Evolutionary conservation across 2,329 filamentous ascomycete species (phyloP), one percentile per base, ranked within the genome.

Genomic region (Leptographium radiaticola): DNA sequence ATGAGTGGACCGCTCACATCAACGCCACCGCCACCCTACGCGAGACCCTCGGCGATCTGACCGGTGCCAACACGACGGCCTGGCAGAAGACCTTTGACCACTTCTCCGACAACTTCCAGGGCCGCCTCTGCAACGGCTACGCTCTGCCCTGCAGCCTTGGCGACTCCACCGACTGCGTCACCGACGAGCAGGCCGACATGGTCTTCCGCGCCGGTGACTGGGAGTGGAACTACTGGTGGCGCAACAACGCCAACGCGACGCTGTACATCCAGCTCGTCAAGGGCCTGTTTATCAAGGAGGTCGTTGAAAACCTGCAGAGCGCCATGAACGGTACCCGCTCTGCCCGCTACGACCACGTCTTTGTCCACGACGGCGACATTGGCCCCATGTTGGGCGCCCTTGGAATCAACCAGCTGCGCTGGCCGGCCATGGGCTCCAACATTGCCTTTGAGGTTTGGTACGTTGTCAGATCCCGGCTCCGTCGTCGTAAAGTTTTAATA

Each of bases 61-160:
- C 50, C 4, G 52, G 52, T n/a, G 52, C 52, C 18, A 40, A 12
- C 11, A 15, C 31, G 13, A 13, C 30, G n/a, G 31, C 18, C 11
- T 54, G 52, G 52, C 52, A 54, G 40, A 33, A 6, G 13, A 54
- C 52, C 47, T 45, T 54, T 39, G 52, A 54, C 52, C 52, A 54
- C 52, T 54, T 54, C 20, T 16, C 39, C 47, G 52, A 54, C 52
- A 54, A 54, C 47, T 50, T 54, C 47, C 52, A 54, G 47, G 52
- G 47, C 15, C 47, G 52, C 25, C 40, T 48, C 15, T 54, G 52
- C 52, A 54, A 53, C 40, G 52, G 52, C 46, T 53, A 53, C 33
- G 6, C 10, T 20, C 52, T 53, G 39, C 52, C 52, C n/a, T 53
- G 52, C 52, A 53, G 52, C 40, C 18, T 16, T 1, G 33, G 18